A percentile compares a stretch with the other conserved stretches of the same genome.
Evolutionary conservation across 1,284 basidiomycete genomes (phyloP).

Genomic region (Sparassis latifolia): DNA sequence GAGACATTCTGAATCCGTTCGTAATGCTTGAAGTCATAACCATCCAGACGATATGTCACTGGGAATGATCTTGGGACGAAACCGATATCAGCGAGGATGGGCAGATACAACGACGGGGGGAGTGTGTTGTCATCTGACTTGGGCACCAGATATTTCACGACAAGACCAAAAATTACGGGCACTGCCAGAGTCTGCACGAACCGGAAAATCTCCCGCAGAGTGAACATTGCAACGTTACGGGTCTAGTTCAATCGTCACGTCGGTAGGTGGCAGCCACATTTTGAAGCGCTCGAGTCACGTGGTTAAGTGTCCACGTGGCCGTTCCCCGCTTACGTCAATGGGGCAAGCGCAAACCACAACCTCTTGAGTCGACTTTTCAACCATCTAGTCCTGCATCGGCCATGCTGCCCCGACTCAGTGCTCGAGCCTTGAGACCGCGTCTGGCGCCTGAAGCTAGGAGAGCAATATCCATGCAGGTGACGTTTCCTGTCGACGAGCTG

Average conservation of each 20-base stretch:
- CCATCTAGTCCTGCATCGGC: background rate
- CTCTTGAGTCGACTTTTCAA: background rate
- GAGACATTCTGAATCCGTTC: conserved; percentile 14
- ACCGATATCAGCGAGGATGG: conserved; percentile 18
- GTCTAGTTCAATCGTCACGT: too few species aligned
- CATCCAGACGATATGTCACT: conserved; percentile 12
- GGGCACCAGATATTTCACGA: conserved; percentile 8
- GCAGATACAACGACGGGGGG: conserved; percentile 14
- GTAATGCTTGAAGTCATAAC: conserved; percentile 8
- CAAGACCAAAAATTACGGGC: conserved; percentile 11
- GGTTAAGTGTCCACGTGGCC: conserved; percentile 3
- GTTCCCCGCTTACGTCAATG: conserved; percentile 24
- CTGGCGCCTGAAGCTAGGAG: conserved; percentile 28
- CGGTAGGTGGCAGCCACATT: too few species aligned
- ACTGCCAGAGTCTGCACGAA: conserved; percentile 14
- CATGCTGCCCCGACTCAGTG: conserved; percentile 25
- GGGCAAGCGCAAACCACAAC: background rate
- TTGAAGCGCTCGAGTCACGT: background rate
- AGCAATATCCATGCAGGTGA: conserved; percentile 59
- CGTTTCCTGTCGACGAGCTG: background rate
- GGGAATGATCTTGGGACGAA: conserved; percentile 15
- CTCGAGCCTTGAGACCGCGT: conserved; percentile 20
- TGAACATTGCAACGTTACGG: conserved; percentile 9
- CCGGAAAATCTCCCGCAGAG: conserved; percentile 12
- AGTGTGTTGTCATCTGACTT: conserved; percentile 6